Percentiles rank a stretch among this genome's conserved stretches.
Conservation (phyloP, 2,329 filamentous ascomycete species). For the Aspergillus cejpii region DNA sequence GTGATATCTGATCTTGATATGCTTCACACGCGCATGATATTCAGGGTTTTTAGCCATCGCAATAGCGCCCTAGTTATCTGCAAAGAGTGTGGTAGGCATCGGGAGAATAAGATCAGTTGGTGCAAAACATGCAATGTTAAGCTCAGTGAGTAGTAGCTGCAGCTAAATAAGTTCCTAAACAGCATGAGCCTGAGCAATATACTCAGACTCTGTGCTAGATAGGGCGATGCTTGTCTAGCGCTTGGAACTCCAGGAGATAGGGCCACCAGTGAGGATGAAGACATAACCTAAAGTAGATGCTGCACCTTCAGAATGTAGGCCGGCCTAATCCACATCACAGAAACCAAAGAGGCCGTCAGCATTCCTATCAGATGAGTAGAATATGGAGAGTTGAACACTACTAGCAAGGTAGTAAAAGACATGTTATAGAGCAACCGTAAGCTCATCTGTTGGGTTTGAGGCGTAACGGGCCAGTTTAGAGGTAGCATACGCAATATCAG, state of each 20-base stretch:
- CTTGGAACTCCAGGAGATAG: slow-evolving; percentile 20
- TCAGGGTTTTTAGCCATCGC: too few species aligned
- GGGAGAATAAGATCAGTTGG: too few species aligned
- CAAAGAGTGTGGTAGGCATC: too few species aligned
- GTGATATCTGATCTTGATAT: too few species aligned
- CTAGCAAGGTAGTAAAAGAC: slow-evolving; percentile 1
- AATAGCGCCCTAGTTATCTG: too few species aligned
- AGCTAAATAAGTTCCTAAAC: slow-evolving; percentile 13
- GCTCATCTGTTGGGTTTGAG: background rate
- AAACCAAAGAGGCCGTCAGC: slow-evolving; percentile 8
- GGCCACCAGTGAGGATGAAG: slow-evolving; percentile 18
- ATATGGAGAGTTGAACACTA: background rate
- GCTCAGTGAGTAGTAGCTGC: too few species aligned
- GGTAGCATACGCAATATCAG: background rate
- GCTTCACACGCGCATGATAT: too few species aligned
- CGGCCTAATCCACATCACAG: slow-evolving; percentile 11
- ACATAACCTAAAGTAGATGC: slow-evolving; percentile 19
- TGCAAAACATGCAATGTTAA: too few species aligned
- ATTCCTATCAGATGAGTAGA: background rate
- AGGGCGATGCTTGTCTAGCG: slow-evolving; percentile 17
- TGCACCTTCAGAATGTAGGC: slow-evolving; percentile 11
- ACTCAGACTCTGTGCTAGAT: slow-evolving; percentile 21
- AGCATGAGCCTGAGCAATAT: slow-evolving; percentile 12
- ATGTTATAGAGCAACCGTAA: background rate
- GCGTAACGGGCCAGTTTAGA: background rate